Evolutionary conservation across 805 yeast species (phyloP).

Genomic region (Myxozyma sirexii): DNA sequence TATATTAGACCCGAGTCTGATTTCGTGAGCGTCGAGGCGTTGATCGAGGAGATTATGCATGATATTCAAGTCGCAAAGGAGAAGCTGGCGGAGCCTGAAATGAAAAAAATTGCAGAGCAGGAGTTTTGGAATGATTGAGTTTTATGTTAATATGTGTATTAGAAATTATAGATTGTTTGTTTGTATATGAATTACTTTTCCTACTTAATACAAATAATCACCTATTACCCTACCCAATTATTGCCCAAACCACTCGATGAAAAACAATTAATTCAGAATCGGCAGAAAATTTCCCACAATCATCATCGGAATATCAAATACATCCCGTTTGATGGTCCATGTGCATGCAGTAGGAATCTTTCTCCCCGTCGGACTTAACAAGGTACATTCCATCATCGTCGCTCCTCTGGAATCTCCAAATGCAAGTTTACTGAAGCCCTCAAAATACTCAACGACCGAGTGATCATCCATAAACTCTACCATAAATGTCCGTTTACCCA

Average conservation of each 20-base stretch:
- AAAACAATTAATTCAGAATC: constrained; percentile 47
- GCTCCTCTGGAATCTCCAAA: constrained; percentile 89
- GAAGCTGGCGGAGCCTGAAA: constrained; percentile 16
- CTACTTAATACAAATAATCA: neutral
- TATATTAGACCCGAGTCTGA: constrained; percentile 88
- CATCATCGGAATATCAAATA: constrained; percentile 97
- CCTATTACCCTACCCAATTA: neutral
- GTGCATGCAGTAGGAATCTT: constrained; percentile 73
- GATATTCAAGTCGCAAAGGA: constrained; percentile 73
- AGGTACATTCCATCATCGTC: constrained; percentile 83
- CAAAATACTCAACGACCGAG: constrained; percentile 85
- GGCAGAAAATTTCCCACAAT: constrained; percentile 92
- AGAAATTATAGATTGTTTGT: too few species aligned
- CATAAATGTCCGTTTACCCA: constrained; percentile 69
- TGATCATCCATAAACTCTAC: constrained; percentile 72
- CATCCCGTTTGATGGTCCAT: constrained; percentile 93
- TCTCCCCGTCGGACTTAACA: constrained; percentile 55
- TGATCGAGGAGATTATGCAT: constrained; percentile 77
- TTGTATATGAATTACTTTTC: too few species aligned
- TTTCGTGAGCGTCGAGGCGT: constrained; percentile 77
- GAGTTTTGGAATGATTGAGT: constrained; percentile 16
- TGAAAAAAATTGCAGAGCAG: constrained; percentile 8
- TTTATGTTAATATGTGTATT: neutral
- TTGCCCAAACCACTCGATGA: neutral
- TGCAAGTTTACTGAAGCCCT: constrained; percentile 79